phyloP scores from a whole-genome alignment of 139 green algal genomes.

The Prasinococcaceae sp. region DNA sequence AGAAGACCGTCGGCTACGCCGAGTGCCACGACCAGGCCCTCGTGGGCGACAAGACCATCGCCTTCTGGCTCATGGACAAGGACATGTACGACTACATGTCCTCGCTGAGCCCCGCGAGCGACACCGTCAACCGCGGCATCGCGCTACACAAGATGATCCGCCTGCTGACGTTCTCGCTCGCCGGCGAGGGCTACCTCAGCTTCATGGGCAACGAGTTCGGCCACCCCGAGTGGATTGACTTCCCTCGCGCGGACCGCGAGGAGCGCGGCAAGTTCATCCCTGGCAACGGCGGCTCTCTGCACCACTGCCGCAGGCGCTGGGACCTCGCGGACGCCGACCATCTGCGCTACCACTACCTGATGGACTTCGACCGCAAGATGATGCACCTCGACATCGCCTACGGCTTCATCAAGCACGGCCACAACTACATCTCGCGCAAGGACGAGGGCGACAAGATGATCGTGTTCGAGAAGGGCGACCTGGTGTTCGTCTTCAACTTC shows the following conservation, averaged over 20 bases:
- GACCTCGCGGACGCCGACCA: slow-evolving; percentile 62
- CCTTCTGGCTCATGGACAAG: slow-evolving; percentile 98
- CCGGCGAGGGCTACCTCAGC: slow-evolving; percentile 88
- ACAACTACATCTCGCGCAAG: slow-evolving; percentile 51
- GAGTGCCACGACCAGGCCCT: slow-evolving; percentile 90
- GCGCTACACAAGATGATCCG: slow-evolving; percentile 93
- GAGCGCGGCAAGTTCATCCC: slow-evolving; percentile 29
- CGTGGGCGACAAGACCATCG: slow-evolving; percentile 95
- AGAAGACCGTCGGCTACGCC: slow-evolving; percentile 85
- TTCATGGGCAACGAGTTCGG: slow-evolving; percentile 76
- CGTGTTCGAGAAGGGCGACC: slow-evolving; percentile 81
- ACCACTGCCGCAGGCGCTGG: slow-evolving; percentile 89
- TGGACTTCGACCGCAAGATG: slow-evolving; percentile 83
- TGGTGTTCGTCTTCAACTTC: slow-evolving; percentile 99
- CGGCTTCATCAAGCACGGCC: slow-evolving; percentile 16
- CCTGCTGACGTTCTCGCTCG: slow-evolving; percentile 80
- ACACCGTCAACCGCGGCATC: slow-evolving; percentile 76
- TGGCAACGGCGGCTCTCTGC: slow-evolving; percentile 82
- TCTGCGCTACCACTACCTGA: slow-evolving; percentile 83
- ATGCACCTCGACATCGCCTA: slow-evolving; percentile 74
- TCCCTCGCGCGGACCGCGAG: slow-evolving; percentile 54
- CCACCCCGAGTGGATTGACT: slow-evolving; percentile 96
- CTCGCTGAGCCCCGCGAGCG: slow-evolving; percentile 15
- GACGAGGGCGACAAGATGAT: slow-evolving; percentile 90
- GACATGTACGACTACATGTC: slow-evolving; percentile 96